Evolutionary conservation across 2,329 filamentous ascomycete species (phyloP), one percentile per base, ranked within the genome.

Genomic region (Fusarium protoensiforme): DNA sequence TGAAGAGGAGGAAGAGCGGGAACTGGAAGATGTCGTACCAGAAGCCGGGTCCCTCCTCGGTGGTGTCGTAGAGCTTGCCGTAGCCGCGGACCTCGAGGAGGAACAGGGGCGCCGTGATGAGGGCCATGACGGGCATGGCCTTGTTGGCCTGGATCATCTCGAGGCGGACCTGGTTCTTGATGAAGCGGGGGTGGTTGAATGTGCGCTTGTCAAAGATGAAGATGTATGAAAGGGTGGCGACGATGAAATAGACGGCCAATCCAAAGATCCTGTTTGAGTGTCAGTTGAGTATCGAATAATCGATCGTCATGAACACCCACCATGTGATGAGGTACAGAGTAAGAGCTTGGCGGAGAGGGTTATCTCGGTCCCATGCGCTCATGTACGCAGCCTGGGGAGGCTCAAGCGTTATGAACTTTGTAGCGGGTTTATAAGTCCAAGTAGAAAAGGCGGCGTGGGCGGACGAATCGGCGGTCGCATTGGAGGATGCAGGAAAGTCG

Each of bases 161-260:
- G 78, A 95, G 89, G 68, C 88, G 86, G 73, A 98, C 92, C 83
- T 98, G 96, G 84, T 98, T 96, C 85, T 96, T 97, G 80, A 98
- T 92, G 83, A 96, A 98, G 80, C 96, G 96, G 56, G 96, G 96
- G 82, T 98, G 96, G 61, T 94, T 87, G 84, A 96, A 91, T 51
- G 94, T 96, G 46, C 91, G 89, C 84, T 98, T 96, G 84, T 98
- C 95, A 85, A 98, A 98, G 80, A 98, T 88, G 84, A 98, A 92
- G 79, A 92, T 78, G 84, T 97, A 98, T 18, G 95, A 98, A 20
- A 97, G 87, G 7, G 92, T 88, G 5, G 95, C 93, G 80, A 94
- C 94, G 73, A 94, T 78, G 82, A 96, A 98, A 88, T 98, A 98
- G 64, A 96, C 87, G 54, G 95, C 74, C 36, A 95, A 83, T 64